Percentiles rank a stretch among this genome's conserved stretches.
phyloP scores from a whole-genome alignment of 805 yeast genomes.

The Candida ipomoeae region DNA sequence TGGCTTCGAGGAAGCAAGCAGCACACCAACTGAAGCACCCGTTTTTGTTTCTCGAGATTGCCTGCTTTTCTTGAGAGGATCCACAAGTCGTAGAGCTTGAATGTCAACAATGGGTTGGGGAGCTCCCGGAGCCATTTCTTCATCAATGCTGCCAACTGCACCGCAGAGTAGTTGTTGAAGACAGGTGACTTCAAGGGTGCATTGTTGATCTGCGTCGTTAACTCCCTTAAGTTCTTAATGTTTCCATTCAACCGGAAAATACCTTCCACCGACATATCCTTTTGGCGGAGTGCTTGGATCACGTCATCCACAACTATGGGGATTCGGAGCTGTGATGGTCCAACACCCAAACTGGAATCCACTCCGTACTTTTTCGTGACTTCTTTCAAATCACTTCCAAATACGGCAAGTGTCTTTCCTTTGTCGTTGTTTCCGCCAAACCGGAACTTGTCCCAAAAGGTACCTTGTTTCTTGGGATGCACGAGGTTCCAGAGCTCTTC shows the following conservation, averaged over 20 bases:
- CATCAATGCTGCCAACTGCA: conserved; percentile 88
- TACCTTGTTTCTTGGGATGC: conserved; percentile 39
- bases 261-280: conserved; percentile 95
- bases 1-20: conserved; percentile 77
- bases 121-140: conserved; percentile 88
- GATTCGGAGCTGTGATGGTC: conserved; percentile 71
- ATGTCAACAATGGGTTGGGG: conserved; percentile 87
- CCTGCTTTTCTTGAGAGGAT: conserved; percentile 56
- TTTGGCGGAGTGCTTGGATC: conserved; percentile 74
- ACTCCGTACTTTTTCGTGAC: conserved; percentile 72
- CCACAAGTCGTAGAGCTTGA: conserved; percentile 73
- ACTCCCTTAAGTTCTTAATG: conserved; percentile 70
- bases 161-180: conserved; percentile 71
- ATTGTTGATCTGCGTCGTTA: conserved; percentile 69
- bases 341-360: conserved; percentile 80
- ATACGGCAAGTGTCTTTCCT: conserved; percentile 44
- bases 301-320: conserved; percentile 88
- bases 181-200: conserved; percentile 70
- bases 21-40: conserved; percentile 60
- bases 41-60: conserved; percentile 43
- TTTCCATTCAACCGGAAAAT: conserved; percentile 95
- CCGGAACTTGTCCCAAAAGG: conserved; percentile 53
- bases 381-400: conserved; percentile 71
- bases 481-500: conserved; percentile 39
- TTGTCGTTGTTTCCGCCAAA: conserved; percentile 28